Conservation (phyloP, 768 basidiomycete genomes). For the Xerocomellus dryophilus region DNA sequence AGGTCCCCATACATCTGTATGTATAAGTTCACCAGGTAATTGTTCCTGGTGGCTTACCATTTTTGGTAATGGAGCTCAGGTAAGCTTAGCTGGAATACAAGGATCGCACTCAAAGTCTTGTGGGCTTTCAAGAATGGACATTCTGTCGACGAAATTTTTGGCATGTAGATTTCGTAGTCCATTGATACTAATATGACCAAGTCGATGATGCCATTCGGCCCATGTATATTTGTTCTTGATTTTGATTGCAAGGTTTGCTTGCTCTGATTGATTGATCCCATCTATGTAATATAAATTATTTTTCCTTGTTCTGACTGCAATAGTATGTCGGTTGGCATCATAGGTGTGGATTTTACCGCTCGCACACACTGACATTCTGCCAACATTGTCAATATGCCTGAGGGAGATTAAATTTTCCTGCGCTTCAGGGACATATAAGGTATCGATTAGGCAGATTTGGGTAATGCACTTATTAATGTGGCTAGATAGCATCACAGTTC, state of each 20-base stretch:
- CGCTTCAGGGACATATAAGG: neutral
- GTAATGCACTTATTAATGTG: neutral
- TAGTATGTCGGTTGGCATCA: neutral
- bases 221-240: neutral
- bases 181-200: neutral
- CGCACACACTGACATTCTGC: neutral
- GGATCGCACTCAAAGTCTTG: neutral
- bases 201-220: neutral
- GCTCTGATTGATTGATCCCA: neutral
- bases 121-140: neutral
- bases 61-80: neutral
- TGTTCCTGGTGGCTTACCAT: conserved; percentile 1
- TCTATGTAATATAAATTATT: neutral
- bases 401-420: conserved; percentile 4
- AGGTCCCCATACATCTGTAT: too few relatives aligned
- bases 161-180: neutral
- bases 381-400: neutral
- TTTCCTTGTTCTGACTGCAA: too few relatives aligned
- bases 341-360: neutral
- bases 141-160: neutral
- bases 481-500: neutral
- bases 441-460: neutral
- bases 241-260: neutral
- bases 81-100: conserved; percentile 1
- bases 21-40: neutral